Evolutionary conservation across 257 asterid species (phyloP).

Genomic region (Verbascum thapsus): DNA sequence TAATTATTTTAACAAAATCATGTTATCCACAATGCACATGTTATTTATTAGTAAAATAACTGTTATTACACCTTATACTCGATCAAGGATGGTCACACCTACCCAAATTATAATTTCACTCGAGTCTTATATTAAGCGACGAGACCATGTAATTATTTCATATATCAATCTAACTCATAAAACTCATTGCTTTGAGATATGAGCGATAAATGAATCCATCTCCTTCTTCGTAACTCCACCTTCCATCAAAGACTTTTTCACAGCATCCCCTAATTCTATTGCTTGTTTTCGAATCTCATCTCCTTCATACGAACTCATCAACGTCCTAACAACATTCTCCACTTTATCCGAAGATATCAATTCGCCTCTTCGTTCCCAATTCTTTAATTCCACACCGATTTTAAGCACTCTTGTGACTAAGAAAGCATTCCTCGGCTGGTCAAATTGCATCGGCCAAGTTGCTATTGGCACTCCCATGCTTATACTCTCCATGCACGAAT

Average conservation of each 20-base stretch:
- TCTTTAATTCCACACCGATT: slow-evolving; percentile 30
- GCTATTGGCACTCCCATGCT: slow-evolving; percentile 46
- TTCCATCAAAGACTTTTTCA: slow-evolving; percentile 34
- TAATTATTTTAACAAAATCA: too few species aligned
- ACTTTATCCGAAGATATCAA: slow-evolving; percentile 24
- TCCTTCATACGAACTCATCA: slow-evolving; percentile 58
- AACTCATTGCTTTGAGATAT: slow-evolving; percentile 39
- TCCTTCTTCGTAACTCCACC: slow-evolving; percentile 40
- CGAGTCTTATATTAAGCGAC: too few species aligned
- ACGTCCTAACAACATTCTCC: slow-evolving; percentile 32
- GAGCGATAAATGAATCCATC: slow-evolving; percentile 52
- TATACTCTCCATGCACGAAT: slow-evolving; percentile 49
- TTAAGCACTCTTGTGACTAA: slow-evolving; percentile 33
- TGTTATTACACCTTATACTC: too few species aligned
- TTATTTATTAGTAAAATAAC: too few species aligned
- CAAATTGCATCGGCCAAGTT: slow-evolving; percentile 63
- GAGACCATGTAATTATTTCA: too few species aligned
- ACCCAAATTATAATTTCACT: too few species aligned
- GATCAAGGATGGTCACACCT: too few species aligned
- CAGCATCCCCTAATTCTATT: slow-evolving; percentile 35
- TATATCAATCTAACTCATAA: too few species aligned
- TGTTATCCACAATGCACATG: too few species aligned
- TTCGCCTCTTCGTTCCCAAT: slow-evolving; percentile 34
- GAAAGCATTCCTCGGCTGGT: slow-evolving; percentile 48
- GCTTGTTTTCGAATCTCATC: slow-evolving; percentile 49